These are phyloP conservation scores for Capsella bursapastoris DNA, from an alignment of 345 rosid species.

Conservation along the genomic window DNA sequence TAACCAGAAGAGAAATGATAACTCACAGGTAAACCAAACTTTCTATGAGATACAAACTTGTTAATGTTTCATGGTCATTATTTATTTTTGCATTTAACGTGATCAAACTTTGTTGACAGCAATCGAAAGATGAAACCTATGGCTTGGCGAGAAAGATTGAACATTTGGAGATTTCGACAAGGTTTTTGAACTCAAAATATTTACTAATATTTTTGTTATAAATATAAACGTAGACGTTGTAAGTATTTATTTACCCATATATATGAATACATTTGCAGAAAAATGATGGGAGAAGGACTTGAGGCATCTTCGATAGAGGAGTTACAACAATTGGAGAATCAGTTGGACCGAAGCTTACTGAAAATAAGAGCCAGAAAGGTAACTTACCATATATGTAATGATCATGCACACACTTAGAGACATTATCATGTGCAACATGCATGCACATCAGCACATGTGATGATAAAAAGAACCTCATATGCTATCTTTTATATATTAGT, in stretches of 20 bases:
- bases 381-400: neutral
- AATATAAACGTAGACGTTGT: neutral
- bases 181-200: constrained; percentile 45
- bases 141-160: constrained; percentile 72
- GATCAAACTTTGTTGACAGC: constrained; percentile 30
- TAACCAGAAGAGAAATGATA: constrained; percentile 42
- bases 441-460: neutral
- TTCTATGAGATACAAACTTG: neutral
- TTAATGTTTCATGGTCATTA: neutral
- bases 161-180: constrained; percentile 62
- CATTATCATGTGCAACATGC: neutral
- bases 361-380: constrained; percentile 89
- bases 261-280: constrained; percentile 43
- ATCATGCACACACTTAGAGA: neutral
- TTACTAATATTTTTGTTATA: neutral
- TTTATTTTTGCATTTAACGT: neutral
- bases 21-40: constrained; percentile 50
- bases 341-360: constrained; percentile 71
- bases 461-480: neutral
- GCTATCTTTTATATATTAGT: neutral
- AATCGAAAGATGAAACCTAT: constrained; percentile 48
- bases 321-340: constrained; percentile 69
- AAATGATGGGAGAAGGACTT: constrained; percentile 72
- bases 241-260: neutral
- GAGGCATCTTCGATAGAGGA: constrained; percentile 71